phyloP scores from a whole-genome alignment of 768 basidiomycete genomes.

The Auriscalpium microsporum region DNA sequence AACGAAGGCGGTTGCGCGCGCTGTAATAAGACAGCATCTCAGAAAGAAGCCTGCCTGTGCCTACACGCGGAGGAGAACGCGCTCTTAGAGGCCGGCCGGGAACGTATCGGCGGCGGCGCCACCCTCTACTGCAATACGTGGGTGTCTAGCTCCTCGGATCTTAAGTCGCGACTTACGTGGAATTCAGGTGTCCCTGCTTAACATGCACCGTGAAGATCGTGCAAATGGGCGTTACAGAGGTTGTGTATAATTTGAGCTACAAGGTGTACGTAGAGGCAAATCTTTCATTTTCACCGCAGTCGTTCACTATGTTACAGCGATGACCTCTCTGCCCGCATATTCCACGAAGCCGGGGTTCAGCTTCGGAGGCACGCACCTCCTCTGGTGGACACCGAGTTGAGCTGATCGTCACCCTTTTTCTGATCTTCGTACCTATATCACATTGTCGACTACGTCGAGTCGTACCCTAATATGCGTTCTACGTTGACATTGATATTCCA shows the following conservation, averaged over 20 bases:
- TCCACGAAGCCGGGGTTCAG: constrained; percentile 75
- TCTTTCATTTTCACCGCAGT: neutral
- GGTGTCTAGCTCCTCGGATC: constrained; percentile 21
- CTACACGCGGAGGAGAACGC: constrained; percentile 99
- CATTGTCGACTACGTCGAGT: neutral
- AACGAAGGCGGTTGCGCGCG: constrained; percentile 82
- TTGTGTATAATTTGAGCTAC: constrained; percentile 92
- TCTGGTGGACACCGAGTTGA: neutral
- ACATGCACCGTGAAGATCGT: constrained; percentile 96
- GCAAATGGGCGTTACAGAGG: constrained; percentile 83
- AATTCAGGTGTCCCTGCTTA: constrained; percentile 88
- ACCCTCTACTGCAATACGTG: constrained; percentile 99
- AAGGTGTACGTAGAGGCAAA: constrained; percentile 62
- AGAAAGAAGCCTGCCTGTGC: constrained; percentile 77
- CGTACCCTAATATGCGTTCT: constrained; percentile 12
- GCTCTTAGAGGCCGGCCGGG: constrained; percentile 85
- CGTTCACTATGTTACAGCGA: constrained; percentile 40
- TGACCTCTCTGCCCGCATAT: constrained; percentile 68
- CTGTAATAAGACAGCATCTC: constrained; percentile 57
- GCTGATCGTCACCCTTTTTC: neutral
- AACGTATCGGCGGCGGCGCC: constrained; percentile 72
- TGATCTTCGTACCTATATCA: neutral
- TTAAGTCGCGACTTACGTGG: neutral
- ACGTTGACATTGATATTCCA: constrained; percentile 55
- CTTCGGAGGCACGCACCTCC: constrained; percentile 63